Conservation (phyloP, 2,329 filamentous ascomycete species). For the Pyrenochaeta sp. region DNA sequence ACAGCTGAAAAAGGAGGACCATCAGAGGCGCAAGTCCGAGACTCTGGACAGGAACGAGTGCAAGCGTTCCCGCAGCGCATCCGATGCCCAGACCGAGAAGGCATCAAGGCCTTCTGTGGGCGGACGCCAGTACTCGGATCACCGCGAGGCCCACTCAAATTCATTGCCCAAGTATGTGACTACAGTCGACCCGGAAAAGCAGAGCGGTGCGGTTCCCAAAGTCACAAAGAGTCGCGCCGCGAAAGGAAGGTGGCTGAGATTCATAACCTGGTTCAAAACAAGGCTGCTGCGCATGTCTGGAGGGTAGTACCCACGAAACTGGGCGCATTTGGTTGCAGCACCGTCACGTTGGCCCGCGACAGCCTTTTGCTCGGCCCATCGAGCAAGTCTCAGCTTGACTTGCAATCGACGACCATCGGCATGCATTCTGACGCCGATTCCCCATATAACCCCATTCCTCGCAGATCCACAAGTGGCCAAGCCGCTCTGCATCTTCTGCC, state of each 20-base stretch:
- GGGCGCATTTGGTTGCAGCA: not conserved
- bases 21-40: conserved; percentile 52
- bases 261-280: conserved; percentile 65
- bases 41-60: conserved; percentile 37
- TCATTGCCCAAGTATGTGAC: conserved; percentile 44
- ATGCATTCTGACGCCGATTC: not conserved
- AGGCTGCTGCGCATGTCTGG: conserved; percentile 59
- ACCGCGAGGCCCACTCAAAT: conserved; percentile 43
- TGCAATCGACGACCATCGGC: too few species aligned
- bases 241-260: conserved; percentile 60
- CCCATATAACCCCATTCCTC: not conserved
- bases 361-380: too few species aligned
- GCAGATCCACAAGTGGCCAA: not conserved
- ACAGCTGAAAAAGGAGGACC: conserved; percentile 53
- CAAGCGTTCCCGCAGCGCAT: conserved; percentile 39
- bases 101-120: conserved; percentile 40
- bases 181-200: conserved; percentile 41
- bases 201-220: conserved; percentile 27
- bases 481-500: not conserved
- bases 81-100: conserved; percentile 41
- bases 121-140: conserved; percentile 48
- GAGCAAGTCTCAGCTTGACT: too few species aligned
- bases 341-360: not conserved
- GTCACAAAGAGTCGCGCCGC: conserved; percentile 45
- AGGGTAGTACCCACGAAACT: conserved; percentile 7